Evolutionary conservation across 345 rosid genomes (phyloP).

Genomic region (Acer yangbiense): DNA sequence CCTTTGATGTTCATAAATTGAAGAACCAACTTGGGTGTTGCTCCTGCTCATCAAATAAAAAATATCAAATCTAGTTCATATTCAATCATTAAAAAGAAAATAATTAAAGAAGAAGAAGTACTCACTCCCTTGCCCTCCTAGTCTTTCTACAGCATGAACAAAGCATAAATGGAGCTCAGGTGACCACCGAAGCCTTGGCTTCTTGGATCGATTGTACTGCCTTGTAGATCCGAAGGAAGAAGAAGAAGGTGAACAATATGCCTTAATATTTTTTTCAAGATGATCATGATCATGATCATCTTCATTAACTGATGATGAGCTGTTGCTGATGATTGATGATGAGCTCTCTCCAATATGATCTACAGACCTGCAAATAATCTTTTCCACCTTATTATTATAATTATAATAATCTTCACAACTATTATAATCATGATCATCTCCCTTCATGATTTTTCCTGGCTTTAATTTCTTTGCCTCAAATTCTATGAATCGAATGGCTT

Average conservation of each 20-base stretch:
- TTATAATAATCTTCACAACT: constrained; percentile 25
- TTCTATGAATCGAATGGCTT: not conserved
- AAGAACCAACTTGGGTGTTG: constrained; percentile 86
- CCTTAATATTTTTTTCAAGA: constrained; percentile 30
- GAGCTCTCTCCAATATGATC: constrained; percentile 31
- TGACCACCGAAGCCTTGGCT: constrained; percentile 79
- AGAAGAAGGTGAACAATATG: not conserved
- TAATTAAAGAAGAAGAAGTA: not conserved
- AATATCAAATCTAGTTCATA: no score
- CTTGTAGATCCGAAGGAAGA: constrained; percentile 55
- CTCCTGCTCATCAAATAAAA: constrained; percentile 44
- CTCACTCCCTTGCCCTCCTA: constrained; percentile 90
- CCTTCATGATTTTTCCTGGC: no score
- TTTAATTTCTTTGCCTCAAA: no score
- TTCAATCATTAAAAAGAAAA: not conserved
- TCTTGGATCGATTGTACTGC: constrained; percentile 67
- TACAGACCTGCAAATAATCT: constrained; percentile 12
- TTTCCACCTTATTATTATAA: constrained; percentile 34
- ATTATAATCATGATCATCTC: no score
- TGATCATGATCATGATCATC: constrained; percentile 25
- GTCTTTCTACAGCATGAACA: constrained; percentile 71
- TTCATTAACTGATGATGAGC: constrained; percentile 52
- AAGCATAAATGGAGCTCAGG: constrained; percentile 86
- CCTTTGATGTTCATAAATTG: constrained; percentile 80
- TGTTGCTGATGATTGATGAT: constrained; percentile 31